These are phyloP conservation scores for Botryotinia narcissicola DNA, from an alignment of 2,329 filamentous ascomycete genomes.

Conservation along the genomic window DNA sequence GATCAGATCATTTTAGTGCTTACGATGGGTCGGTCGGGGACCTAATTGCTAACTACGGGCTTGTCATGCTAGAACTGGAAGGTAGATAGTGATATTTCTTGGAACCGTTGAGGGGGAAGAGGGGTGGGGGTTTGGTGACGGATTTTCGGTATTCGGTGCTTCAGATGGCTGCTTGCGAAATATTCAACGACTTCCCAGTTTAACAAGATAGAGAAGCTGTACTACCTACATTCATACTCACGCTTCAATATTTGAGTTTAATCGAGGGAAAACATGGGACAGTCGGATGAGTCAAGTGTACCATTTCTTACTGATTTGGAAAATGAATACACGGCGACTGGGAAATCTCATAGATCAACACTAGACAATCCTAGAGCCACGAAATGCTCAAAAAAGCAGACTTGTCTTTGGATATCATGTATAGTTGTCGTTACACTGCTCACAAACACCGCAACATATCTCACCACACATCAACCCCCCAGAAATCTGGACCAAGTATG, in stretches of 20 bases:
- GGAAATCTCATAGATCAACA: background rate
- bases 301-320: slow-evolving; percentile 1
- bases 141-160: background rate
- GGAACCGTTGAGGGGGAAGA: background rate
- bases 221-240: background rate
- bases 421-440: background rate
- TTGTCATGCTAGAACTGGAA: background rate
- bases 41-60: background rate
- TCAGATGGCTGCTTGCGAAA: background rate
- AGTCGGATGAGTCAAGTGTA: slow-evolving; percentile 14
- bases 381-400: background rate
- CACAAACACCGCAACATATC: slow-evolving; percentile 1
- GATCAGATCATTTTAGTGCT: background rate
- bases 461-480: background rate
- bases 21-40: background rate
- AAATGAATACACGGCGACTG: background rate
- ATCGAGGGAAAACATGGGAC: background rate
- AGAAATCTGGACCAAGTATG: background rate
- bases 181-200: background rate
- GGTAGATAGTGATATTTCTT: background rate
- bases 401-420: slow-evolving; percentile 4
- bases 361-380: background rate
- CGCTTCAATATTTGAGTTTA: background rate
- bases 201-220: background rate
- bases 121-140: background rate